phyloP scores from a whole-genome alignment of 257 asterid species.

The Solanum boliviense region DNA sequence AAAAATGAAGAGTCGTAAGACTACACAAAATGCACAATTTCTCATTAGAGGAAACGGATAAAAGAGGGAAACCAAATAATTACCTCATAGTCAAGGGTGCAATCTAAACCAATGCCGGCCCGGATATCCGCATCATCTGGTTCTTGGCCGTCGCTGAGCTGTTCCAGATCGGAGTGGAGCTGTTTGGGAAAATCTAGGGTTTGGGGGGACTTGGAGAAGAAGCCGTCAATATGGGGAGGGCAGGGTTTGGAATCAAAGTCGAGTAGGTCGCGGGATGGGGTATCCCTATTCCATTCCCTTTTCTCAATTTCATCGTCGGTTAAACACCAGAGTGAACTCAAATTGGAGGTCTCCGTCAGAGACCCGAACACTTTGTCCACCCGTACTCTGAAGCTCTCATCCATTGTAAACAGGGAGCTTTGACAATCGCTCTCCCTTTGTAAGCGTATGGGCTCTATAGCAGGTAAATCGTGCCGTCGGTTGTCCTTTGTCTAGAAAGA shows the following conservation, averaged over 20 bases:
- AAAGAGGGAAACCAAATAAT: not conserved
- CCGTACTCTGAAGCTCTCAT: conserved; percentile 74
- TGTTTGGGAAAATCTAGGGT: not conserved
- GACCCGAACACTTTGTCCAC: conserved; percentile 77
- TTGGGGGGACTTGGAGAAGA: not conserved
- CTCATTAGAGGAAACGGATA: not conserved
- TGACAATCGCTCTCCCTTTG: not conserved
- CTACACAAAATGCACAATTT: not conserved
- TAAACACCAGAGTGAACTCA: conserved; percentile 49
- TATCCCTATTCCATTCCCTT: conserved; percentile 36
- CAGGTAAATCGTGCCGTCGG: not conserved
- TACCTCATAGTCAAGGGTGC: conserved; percentile 85
- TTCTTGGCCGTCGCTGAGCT: not conserved
- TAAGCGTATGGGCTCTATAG: not conserved
- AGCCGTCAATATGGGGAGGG: not conserved
- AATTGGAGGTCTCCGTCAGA: conserved; percentile 13
- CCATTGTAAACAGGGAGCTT: conserved; percentile 22
- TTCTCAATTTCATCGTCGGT: conserved; percentile 67
- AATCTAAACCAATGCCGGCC: conserved; percentile 71
- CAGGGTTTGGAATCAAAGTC: not conserved
- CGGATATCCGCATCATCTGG: conserved; percentile 29
- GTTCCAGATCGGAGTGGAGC: not conserved
- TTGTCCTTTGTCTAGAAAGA: not conserved
- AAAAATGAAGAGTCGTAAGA: not conserved
- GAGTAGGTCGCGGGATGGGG: not conserved